phyloP scores from a whole-genome alignment of 208 protist species.

The Wallacemonas rigidus region DNA sequence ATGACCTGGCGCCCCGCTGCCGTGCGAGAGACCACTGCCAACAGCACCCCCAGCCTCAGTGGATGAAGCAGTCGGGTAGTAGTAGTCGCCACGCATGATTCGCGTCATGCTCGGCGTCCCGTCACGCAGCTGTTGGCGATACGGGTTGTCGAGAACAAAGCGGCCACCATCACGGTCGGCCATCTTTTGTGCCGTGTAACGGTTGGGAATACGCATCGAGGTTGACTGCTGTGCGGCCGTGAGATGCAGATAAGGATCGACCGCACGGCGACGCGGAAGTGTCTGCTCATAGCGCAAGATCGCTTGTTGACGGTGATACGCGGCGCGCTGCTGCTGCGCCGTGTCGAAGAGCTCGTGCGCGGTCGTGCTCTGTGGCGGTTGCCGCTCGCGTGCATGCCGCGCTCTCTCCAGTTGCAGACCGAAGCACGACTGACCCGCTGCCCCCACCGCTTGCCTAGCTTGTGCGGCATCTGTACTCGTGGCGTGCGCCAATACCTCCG shows the following conservation, averaged over 20 bases:
- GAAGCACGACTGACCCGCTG: conserved; percentile 44
- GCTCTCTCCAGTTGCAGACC: conserved; percentile 37
- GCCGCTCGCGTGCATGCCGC: conserved; percentile 32
- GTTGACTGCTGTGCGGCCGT: conserved; percentile 52
- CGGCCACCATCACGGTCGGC: conserved; percentile 33
- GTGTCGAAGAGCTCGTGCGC: conserved; percentile 20
- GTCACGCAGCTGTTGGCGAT: conserved; percentile 68
- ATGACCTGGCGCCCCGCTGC: too few relatives aligned
- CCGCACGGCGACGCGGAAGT: conserved; percentile 58
- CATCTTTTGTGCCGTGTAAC: conserved; percentile 43
- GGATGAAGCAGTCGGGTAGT: conserved; percentile 21
- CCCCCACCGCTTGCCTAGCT: conserved; percentile 1
- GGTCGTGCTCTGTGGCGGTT: neutral
- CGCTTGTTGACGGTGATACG: conserved; percentile 43
- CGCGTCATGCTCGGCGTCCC: conserved; percentile 76
- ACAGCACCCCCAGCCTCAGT: too few relatives aligned
- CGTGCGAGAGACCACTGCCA: too few relatives aligned
- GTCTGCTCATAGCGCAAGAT: conserved; percentile 74
- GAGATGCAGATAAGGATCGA: conserved; percentile 57
- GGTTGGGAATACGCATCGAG: conserved; percentile 37
- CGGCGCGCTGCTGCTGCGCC: conserved; percentile 21
- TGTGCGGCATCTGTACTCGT: conserved; percentile 6
- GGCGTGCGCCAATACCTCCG: conserved; percentile 12
- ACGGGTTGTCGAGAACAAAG: conserved; percentile 67
- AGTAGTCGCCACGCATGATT: conserved; percentile 82